phyloP scores from a whole-genome alignment of 177 flowering plant species.

The Vitis hybrid region DNA sequence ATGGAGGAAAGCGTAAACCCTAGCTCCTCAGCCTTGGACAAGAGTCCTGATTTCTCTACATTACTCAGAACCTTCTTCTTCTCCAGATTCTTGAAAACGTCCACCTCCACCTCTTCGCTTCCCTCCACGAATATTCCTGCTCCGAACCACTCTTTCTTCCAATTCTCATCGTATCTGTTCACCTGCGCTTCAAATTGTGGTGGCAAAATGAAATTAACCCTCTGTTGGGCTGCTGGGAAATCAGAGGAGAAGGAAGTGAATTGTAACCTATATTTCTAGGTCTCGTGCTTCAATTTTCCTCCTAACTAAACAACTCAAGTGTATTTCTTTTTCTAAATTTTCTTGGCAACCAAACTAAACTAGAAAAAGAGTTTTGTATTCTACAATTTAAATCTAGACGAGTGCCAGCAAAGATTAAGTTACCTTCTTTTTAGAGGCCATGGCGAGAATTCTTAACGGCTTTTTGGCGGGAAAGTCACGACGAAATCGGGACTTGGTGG shows the following conservation, averaged over 20 bases:
- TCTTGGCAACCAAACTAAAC: not conserved
- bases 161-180: constrained; percentile 63
- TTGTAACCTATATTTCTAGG: not conserved
- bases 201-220: not conserved
- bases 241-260: not conserved
- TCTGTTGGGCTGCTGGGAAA: not conserved
- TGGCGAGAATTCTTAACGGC: constrained; percentile 45
- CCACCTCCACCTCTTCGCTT: constrained; percentile 70
- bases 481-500: constrained; percentile 22
- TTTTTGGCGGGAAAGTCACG: constrained; percentile 24
- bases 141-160: constrained; percentile 92
- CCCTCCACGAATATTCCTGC: constrained; percentile 85
- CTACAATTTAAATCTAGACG: too few species aligned
- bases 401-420: too few species aligned
- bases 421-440: constrained; percentile 85
- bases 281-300: not conserved
- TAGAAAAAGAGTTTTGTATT: too few species aligned
- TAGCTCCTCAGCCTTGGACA: constrained; percentile 80
- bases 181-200: constrained; percentile 43
- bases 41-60: constrained; percentile 80
- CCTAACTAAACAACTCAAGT: too few species aligned
- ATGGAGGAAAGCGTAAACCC: constrained; percentile 86
- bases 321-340: not conserved
- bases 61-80: constrained; percentile 76
- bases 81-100: constrained; percentile 87